These are phyloP conservation scores for Vanderwaltozyma verrucispora DNA, from an alignment of 805 yeast genomes.

Conservation along the genomic window DNA sequence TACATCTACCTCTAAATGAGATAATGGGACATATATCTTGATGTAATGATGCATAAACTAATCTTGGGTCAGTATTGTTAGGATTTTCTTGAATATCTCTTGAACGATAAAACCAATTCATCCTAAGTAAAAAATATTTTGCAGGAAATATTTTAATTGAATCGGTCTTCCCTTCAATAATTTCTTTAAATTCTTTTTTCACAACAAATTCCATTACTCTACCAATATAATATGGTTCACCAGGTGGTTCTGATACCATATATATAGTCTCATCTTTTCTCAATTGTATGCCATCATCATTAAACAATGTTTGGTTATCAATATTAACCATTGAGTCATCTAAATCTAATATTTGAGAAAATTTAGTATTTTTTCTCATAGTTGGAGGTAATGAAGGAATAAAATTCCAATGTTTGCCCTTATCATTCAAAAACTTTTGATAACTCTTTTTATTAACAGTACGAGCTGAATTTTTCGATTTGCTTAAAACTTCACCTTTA, in stretches of 20 bases:
- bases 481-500: background rate
- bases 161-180: slow-evolving; percentile 8
- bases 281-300: slow-evolving; percentile 13
- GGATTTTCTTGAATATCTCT: slow-evolving; percentile 62
- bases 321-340: slow-evolving; percentile 30
- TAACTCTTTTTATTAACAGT: slow-evolving; percentile 5
- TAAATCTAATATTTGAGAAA: slow-evolving; percentile 31
- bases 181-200: slow-evolving; percentile 13
- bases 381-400: slow-evolving; percentile 26
- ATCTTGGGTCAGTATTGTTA: slow-evolving; percentile 47
- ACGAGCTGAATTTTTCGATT: slow-evolving; percentile 1
- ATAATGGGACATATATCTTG: slow-evolving; percentile 70
- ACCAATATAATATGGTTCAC: slow-evolving; percentile 89
- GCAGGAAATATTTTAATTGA: slow-evolving; percentile 33
- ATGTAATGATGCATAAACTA: slow-evolving; percentile 77
- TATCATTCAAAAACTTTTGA: slow-evolving; percentile 19
- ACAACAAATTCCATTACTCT: slow-evolving; percentile 63
- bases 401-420: slow-evolving; percentile 20
- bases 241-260: slow-evolving; percentile 85
- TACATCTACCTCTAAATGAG: slow-evolving; percentile 65
- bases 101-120: slow-evolving; percentile 90
- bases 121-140: slow-evolving; percentile 46
- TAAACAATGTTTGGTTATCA: slow-evolving; percentile 19
- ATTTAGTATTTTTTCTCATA: slow-evolving; percentile 22
- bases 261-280: slow-evolving; percentile 51